Evolutionary conservation across 352 stramenopile species (phyloP).

Genomic region (Lagenidium giganteum): DNA sequence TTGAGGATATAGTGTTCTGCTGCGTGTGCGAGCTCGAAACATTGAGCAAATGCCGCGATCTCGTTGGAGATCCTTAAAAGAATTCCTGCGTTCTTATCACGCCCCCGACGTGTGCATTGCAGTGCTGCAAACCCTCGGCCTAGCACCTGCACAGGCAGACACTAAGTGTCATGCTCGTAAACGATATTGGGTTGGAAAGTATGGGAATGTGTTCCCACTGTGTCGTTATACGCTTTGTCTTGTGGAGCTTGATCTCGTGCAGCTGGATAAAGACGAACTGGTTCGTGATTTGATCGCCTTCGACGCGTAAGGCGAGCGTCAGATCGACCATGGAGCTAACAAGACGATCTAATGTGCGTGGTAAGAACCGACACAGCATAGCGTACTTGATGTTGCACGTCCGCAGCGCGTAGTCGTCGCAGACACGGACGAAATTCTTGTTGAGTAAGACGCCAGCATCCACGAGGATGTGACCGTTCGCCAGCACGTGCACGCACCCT

Average conservation of each 20-base stretch:
- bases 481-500: conserved; percentile 2
- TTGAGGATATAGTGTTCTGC: too few species aligned
- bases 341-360: conserved; percentile 5
- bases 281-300: conserved; percentile 2
- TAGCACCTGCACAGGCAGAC: too few species aligned
- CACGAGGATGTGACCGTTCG: conserved; percentile 1
- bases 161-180: too few species aligned
- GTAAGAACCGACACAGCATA: conserved; percentile 14
- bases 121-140: too few species aligned
- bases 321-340: conserved; percentile 13
- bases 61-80: too few species aligned
- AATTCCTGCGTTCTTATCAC: too few species aligned
- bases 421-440: conserved; percentile 21
- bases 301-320: conserved; percentile 9
- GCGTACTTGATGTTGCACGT: conserved; percentile 18
- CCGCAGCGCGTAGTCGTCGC: conserved; percentile 5
- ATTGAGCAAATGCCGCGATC: too few species aligned
- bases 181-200: too few species aligned
- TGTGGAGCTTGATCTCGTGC: conserved; percentile 19
- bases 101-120: too few species aligned
- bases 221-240: too few species aligned
- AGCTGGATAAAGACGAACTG: conserved; percentile 14
- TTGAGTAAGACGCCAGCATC: conserved; percentile 20
- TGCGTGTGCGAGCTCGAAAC: too few species aligned
- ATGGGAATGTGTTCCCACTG: too few species aligned